A percentile compares a stretch with the other conserved stretches of the same genome.
Evolutionary conservation across 2,329 filamentous ascomycete genomes (phyloP).

Genomic region (Apiospora kogelbergensis): DNA sequence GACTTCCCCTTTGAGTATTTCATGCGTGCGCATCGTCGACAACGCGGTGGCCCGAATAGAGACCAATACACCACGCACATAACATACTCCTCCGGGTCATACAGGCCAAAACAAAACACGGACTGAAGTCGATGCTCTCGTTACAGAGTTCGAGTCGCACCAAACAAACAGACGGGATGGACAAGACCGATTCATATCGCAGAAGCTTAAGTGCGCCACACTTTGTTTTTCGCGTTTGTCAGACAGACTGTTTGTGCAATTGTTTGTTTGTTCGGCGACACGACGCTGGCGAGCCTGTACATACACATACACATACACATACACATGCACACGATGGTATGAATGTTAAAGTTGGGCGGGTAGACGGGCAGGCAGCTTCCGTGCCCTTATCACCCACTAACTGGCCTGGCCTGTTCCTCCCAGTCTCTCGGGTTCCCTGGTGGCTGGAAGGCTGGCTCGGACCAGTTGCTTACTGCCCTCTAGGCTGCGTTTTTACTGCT

Average conservation of each 20-base stretch:
- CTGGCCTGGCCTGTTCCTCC: conserved; percentile 1
- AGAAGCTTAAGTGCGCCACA: conserved; percentile 13
- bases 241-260: background rate
- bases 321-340: no score
- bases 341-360: conserved; percentile 1
- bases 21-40: background rate
- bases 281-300: background rate
- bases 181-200: background rate
- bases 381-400: background rate
- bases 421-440: conserved; percentile 11
- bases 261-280: background rate
- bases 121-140: background rate
- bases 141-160: background rate
- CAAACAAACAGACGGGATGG: background rate
- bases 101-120: background rate
- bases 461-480: background rate
- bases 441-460: no score
- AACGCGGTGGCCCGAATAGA: background rate
- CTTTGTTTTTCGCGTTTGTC: conserved; percentile 7
- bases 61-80: background rate
- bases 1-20: background rate
- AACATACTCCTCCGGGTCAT: background rate
- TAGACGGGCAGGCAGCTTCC: conserved; percentile 11
- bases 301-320: no score
- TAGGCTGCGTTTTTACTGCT: background rate